A percentile compares a stretch with the other conserved stretches of the same genome.
Conservation (phyloP, 179 eudicot species). For the Beta corolliflora region DNA sequence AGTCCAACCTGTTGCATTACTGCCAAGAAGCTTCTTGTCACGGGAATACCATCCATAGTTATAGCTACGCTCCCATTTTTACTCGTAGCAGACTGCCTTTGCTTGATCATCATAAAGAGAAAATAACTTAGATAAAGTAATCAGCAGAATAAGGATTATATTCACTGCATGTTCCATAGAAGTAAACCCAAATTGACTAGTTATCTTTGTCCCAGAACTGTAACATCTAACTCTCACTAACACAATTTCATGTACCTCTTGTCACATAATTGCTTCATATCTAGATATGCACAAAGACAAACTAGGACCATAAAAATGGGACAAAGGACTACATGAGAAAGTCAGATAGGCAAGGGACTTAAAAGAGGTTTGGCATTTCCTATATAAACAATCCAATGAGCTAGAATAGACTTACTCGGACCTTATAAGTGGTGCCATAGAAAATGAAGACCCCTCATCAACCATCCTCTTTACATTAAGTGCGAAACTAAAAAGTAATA, state of each 20-base stretch:
- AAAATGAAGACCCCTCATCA: conserved; percentile 51
- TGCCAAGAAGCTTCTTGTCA: conserved; percentile 49
- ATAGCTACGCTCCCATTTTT: conserved; percentile 53
- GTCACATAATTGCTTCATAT: neutral
- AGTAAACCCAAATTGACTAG: no score
- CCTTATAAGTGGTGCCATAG: conserved; percentile 39
- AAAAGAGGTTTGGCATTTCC: neutral
- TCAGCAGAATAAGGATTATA: neutral
- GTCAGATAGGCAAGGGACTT: neutral
- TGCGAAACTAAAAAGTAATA: no score
- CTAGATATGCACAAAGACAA: neutral
- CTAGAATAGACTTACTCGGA: no score
- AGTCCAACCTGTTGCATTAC: conserved; percentile 61
- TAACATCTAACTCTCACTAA: neutral
- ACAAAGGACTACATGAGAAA: neutral
- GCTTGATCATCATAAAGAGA: conserved; percentile 64
- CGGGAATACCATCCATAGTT: conserved; percentile 48
- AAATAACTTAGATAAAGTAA: conserved; percentile 20
- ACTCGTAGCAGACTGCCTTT: conserved; percentile 92
- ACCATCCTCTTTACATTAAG: no score
- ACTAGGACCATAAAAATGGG: neutral
- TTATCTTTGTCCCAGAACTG: neutral
- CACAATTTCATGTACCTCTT: neutral
- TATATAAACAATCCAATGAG: neutral
- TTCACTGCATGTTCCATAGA: neutral